Base-by-base conservation (phyloP, 352 stramenopile genomes). In the Phytophthora pisi region DNA sequence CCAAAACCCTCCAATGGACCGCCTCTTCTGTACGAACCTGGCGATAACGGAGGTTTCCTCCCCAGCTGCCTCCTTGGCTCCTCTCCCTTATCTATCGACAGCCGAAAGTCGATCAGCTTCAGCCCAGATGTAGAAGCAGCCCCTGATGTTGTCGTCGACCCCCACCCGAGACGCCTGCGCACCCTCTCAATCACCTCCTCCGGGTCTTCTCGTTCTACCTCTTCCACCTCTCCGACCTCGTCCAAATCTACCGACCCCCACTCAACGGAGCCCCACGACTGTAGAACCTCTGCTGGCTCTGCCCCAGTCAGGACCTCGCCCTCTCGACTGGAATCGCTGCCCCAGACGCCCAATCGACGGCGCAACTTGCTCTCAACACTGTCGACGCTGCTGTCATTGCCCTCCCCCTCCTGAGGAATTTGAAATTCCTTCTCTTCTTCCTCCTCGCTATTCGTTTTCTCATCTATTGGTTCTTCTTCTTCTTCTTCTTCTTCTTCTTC, bases 141-240 rank as follows among this genome's bases (percentile, higher is more conserved):
- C 20, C 0, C 31, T 1, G 9, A 43, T 28, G 34, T 36, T 24
- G 59, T 45, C 30, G 40, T 57, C 13, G 46, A 40, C 5, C 47
- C 55, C 77, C 74, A 83, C 1, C 79, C 79, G 11, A 91, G 78
- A 5, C 83, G 78, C 18, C 71, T 80, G 7, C 81, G 81, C 20
- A 91, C 82, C 4, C 83, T 79, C 49, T 85, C 75, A 57, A 90
- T 90, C 18, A 90, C 83, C 28, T 75, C 46, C 47, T 91, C 83
- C 0, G 83, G 67, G 54, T 88, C 70, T 53, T 88, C 80, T 28
- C 74, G 56, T 10, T 66, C 57, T 2, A 7, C 38, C 38, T 54
- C 34, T 38, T 53, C 47, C 7, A 52, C 57, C 4, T 46, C 31
- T 2, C 57, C 66, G 1, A 53, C 51, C 20, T 66, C 58, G 11